Base-by-base conservation (phyloP, 176 grass and related monocot species). In the Bromus sterilis region DNA sequence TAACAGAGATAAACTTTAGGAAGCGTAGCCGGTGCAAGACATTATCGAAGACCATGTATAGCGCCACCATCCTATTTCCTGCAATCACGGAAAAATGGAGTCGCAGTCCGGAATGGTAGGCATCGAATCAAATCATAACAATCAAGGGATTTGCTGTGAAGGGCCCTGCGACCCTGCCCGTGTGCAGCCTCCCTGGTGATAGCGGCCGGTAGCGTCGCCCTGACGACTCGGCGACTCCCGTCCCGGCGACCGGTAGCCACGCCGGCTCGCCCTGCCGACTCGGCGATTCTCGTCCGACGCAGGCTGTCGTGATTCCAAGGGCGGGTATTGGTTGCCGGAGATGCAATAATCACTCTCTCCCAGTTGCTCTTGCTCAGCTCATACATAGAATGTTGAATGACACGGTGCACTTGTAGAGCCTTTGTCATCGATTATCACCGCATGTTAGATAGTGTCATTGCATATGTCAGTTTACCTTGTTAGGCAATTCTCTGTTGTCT, bases 31-130 rank as follows among this genome's bases (percentile, higher is more conserved):
- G 70, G 28, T 91, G 89, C 30, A 98, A 83, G 76, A 95, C 80
- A 51, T 95, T 93, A 56, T 95, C 82, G 40, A 98, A 95, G 37
- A 95, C 82, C 70, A 93, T 34, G 73, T 98, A 98, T 51, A 77
- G 66, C 4, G 90, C 91, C 71, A 88, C 55, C 28, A 73, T 81
- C 81, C 49, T 95, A 34, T 73, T 53, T 16, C 24, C 92, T 88
- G 72, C 36, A 89, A 87, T 26, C 36, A n/a, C 36, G 37, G 53
- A 85, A 75, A 10, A 58, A 76, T 28, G 55, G 78, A 37, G 25
- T 78, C 40, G 73, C 46, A 11, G 5, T 14, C 6, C 20, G 23
- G 13, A 0, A 69, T n/a, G n/a, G n/a, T n/a, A 11, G 4, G 11
- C 18, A 44, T n/a, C 14, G 11, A 63, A 76, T 81, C 24, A 80